phyloP scores from a whole-genome alignment of 345 rosid species.

The Gossypium thurberi region DNA sequence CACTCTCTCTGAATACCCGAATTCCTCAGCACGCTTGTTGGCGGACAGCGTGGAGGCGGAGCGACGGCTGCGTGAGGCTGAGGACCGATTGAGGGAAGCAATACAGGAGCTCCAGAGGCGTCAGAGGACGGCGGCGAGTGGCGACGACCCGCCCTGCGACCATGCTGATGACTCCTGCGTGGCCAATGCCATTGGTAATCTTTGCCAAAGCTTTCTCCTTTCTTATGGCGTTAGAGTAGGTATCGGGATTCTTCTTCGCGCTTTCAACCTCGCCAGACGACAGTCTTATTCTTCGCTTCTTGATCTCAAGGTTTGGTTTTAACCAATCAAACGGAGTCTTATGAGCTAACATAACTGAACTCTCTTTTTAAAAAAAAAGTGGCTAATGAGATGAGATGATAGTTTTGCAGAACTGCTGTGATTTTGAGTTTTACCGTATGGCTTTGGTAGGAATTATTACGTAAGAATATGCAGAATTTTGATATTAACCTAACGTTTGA shows the following conservation, averaged over 20 bases:
- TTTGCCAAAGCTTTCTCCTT: slow-evolving; percentile 96
- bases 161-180: slow-evolving; percentile 88
- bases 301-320: slow-evolving; percentile 72
- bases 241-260: slow-evolving; percentile 90
- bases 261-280: slow-evolving; percentile 88
- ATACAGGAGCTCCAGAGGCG: slow-evolving; percentile 83
- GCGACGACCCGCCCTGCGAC: slow-evolving; percentile 56
- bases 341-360: not conserved
- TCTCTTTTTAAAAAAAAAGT: not conserved
- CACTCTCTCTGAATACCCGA: slow-evolving; percentile 25
- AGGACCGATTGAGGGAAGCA: slow-evolving; percentile 92
- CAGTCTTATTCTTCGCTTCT: slow-evolving; percentile 89
- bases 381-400: not conserved
- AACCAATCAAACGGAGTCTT: not conserved
- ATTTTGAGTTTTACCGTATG: not conserved
- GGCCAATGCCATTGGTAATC: slow-evolving; percentile 96
- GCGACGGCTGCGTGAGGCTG: slow-evolving; percentile 74
- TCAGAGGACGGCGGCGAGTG: slow-evolving; percentile 48
- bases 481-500: not conserved
- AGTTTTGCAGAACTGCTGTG: not conserved
- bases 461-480: not conserved
- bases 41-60: slow-evolving; percentile 50
- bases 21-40: slow-evolving; percentile 21
- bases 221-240: slow-evolving; percentile 96
- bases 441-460: not conserved